These are phyloP conservation scores for Malassezia nana DNA, from an alignment of 1,284 basidiomycete species.

Conservation along the genomic window DNA sequence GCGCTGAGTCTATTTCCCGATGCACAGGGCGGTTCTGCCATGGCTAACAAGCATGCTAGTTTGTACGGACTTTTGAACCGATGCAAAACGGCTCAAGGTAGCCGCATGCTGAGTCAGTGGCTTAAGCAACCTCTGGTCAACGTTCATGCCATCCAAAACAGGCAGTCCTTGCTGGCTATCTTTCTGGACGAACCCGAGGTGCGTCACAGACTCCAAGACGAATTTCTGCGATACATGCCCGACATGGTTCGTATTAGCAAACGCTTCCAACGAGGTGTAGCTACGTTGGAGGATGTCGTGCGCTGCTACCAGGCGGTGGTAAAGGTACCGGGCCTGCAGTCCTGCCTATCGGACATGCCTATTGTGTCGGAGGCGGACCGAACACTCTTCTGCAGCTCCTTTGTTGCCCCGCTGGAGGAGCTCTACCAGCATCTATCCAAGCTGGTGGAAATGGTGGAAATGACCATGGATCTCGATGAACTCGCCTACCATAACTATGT, in stretches of 20 bases:
- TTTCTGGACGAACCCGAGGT: slow-evolving; percentile 71
- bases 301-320: slow-evolving; percentile 68
- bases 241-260: slow-evolving; percentile 89
- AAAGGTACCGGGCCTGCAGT: slow-evolving; percentile 67
- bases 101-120: slow-evolving; percentile 82
- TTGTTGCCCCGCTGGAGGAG: slow-evolving; percentile 25
- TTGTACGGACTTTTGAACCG: slow-evolving; percentile 81
- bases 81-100: slow-evolving; percentile 92
- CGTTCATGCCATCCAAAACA: slow-evolving; percentile 67
- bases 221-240: slow-evolving; percentile 79
- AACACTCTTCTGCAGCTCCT: slow-evolving; percentile 25
- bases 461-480: slow-evolving; percentile 82
- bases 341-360: slow-evolving; percentile 52
- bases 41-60: slow-evolving; percentile 51
- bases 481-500: slow-evolving; percentile 75
- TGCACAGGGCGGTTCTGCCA: slow-evolving; percentile 22
- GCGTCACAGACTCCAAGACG: slow-evolving; percentile 66
- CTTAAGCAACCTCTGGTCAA: slow-evolving; percentile 93
- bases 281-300: slow-evolving; percentile 86
- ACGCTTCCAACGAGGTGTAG: slow-evolving; percentile 73
- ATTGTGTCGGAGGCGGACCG: slow-evolving; percentile 19
- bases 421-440: slow-evolving; percentile 47
- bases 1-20: slow-evolving; percentile 79
- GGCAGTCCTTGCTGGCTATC: slow-evolving; percentile 61
- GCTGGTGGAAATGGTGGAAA: slow-evolving; percentile 87